These are phyloP conservation scores for Psilocybe sp. DNA, from an alignment of 768 basidiomycete species.

Conservation along the genomic window DNA sequence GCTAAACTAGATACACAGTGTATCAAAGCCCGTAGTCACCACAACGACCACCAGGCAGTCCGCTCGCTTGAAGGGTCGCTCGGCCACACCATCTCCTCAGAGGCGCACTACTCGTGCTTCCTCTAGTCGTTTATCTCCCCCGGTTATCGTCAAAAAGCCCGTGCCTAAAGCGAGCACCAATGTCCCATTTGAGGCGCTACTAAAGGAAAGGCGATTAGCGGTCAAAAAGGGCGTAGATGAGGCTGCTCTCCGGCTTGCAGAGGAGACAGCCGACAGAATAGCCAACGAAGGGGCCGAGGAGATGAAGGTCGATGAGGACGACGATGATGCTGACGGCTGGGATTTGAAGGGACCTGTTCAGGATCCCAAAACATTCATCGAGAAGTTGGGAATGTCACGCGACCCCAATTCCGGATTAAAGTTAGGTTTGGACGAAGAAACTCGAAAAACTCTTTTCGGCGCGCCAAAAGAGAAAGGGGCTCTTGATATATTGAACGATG, in stretches of 20 bases:
- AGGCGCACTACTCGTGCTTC: not conserved
- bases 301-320: too few relatives aligned
- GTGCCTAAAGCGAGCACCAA: conserved; percentile 2
- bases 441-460: conserved; percentile 35
- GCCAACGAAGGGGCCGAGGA: not conserved
- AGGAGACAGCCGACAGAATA: conserved; percentile 25
- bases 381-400: not conserved
- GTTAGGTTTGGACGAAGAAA: conserved; percentile 21
- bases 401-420: not conserved
- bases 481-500: conserved; percentile 38
- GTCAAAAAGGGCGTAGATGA: conserved; percentile 37
- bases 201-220: conserved; percentile 48
- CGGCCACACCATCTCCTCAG: not conserved
- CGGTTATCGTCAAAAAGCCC: not conserved
- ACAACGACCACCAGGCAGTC: not conserved
- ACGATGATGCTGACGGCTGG: too few relatives aligned
- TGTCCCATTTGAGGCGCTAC: conserved; percentile 53
- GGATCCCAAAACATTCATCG: not conserved
- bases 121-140: not conserved
- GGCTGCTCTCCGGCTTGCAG: conserved; percentile 44
- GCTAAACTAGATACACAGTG: not conserved
- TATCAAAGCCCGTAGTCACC: not conserved
- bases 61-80: too few relatives aligned
- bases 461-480: conserved; percentile 41
- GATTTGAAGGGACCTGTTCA: too few relatives aligned